Evolutionary conservation across 805 yeast species (phyloP).

Genomic region (Ogataea siamensis): DNA sequence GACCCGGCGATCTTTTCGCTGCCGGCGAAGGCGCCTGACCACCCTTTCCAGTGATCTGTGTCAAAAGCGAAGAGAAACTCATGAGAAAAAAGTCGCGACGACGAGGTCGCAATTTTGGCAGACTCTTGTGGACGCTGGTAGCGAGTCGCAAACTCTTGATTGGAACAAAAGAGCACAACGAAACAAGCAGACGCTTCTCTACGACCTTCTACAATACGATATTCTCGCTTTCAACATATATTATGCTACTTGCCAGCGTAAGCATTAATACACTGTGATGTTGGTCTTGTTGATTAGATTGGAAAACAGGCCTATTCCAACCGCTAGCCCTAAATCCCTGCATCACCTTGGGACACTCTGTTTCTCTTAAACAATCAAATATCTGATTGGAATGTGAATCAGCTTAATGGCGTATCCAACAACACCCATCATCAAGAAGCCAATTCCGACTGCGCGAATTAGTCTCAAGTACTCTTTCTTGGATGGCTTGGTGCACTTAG

Average conservation of each 20-base stretch:
- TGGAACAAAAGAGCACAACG: no score
- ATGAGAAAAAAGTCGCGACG: slow-evolving; percentile 12
- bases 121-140: slow-evolving; percentile 1
- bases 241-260: slow-evolving; percentile 2
- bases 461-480: slow-evolving; percentile 84
- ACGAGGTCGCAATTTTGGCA: neutral
- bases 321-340: no score
- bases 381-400: slow-evolving; percentile 93
- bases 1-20: neutral
- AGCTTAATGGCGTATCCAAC: slow-evolving; percentile 95
- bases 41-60: slow-evolving; percentile 30
- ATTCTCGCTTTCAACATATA: no score
- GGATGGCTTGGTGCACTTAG: slow-evolving; percentile 92
- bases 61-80: slow-evolving; percentile 28
- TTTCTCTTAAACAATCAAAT: slow-evolving; percentile 71
- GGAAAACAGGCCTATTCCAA: no score
- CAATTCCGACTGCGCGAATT: slow-evolving; percentile 94
- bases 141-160: neutral
- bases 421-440: slow-evolving; percentile 96
- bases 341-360: no score
- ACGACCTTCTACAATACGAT: no score
- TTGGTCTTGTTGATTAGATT: no score
- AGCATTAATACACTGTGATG: neutral
- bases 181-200: no score
- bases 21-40: slow-evolving; percentile 1